phyloP scores from a whole-genome alignment of 176 grass and related monocot species.

The Areca catechu region DNA sequence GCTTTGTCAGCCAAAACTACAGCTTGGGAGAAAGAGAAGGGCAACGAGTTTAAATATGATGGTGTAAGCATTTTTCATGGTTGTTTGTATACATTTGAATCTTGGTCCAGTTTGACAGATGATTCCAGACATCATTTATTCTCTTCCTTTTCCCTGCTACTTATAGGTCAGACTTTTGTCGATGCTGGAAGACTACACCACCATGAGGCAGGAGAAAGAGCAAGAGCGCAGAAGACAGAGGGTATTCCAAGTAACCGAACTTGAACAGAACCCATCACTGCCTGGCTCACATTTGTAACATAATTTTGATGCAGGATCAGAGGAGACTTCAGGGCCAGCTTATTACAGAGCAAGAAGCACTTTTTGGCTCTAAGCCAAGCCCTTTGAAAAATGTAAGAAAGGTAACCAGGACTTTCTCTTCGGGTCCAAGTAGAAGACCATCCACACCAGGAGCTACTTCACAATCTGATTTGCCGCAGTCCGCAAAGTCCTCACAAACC shows the following conservation, averaged over 20 bases:
- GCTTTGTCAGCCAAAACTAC: slow-evolving; percentile 35
- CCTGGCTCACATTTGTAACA: slow-evolving; percentile 22
- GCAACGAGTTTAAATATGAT: slow-evolving; percentile 47
- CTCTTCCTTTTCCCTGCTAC: slow-evolving; percentile 10
- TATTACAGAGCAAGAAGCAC: slow-evolving; percentile 4
- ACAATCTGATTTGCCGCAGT: not conserved
- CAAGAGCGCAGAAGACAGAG: slow-evolving; percentile 18
- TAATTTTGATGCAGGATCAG: slow-evolving; percentile 12
- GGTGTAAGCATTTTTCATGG: slow-evolving; percentile 34
- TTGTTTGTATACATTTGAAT: not conserved
- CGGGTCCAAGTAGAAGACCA: not conserved
- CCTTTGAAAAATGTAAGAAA: slow-evolving; percentile 7
- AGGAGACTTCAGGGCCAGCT: slow-evolving; percentile 21
- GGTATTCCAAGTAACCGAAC: not conserved
- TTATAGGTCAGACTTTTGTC: slow-evolving; percentile 23
- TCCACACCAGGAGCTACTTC: not conserved
- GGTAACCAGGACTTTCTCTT: slow-evolving; percentile 10
- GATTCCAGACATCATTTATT: not conserved
- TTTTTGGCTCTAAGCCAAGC: slow-evolving; percentile 11
- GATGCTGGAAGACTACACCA: slow-evolving; percentile 29
- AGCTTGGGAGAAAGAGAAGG: slow-evolving; percentile 64
- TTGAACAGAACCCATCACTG: slow-evolving; percentile 1
- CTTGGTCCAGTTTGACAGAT: not conserved
- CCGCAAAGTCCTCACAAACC: not conserved
- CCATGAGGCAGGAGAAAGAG: slow-evolving; percentile 27